Percentiles rank a stretch among this genome's conserved stretches.
Evolutionary conservation across 495 filamentous ascomycete genomes (phyloP).

Genomic region (Lindgomyces ingoldianus): DNA sequence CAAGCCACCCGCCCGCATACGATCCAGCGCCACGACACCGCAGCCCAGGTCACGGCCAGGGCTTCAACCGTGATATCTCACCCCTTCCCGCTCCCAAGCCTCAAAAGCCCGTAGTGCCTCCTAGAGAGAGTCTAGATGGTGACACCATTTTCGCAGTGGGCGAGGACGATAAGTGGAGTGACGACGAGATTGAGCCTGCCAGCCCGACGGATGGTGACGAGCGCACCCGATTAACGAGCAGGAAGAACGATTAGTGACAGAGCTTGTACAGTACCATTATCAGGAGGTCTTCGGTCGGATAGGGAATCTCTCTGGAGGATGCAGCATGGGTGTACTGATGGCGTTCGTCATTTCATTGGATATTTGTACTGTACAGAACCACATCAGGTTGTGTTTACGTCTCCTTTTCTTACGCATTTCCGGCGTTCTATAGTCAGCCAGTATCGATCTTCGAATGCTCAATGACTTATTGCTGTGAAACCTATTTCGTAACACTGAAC

Average conservation of each 20-base stretch:
- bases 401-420: background rate
- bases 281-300: background rate
- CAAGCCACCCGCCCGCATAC: conserved; percentile 28
- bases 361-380: conserved; percentile 4
- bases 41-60: background rate
- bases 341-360: conserved; percentile 9
- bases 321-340: background rate
- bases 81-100: conserved; percentile 47
- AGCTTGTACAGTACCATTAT: background rate
- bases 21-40: conserved; percentile 26
- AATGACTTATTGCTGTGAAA: too few relatives aligned
- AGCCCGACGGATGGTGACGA: conserved; percentile 60
- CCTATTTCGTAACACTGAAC: too few relatives aligned
- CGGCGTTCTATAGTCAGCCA: background rate
- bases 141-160: conserved; percentile 95
- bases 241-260: conserved; percentile 44
- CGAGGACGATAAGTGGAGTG: conserved; percentile 73
- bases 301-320: background rate
- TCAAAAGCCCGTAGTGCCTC: conserved; percentile 44
- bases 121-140: conserved; percentile 78
- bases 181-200: conserved; percentile 61
- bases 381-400: background rate
- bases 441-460: background rate
- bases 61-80: conserved; percentile 39
- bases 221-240: conserved; percentile 62